Evolutionary conservation across 2,329 filamentous ascomycete species (phyloP), one percentile per base, ranked within the genome.

Genomic region (Neophaeococcomyces mojaviensis): DNA sequence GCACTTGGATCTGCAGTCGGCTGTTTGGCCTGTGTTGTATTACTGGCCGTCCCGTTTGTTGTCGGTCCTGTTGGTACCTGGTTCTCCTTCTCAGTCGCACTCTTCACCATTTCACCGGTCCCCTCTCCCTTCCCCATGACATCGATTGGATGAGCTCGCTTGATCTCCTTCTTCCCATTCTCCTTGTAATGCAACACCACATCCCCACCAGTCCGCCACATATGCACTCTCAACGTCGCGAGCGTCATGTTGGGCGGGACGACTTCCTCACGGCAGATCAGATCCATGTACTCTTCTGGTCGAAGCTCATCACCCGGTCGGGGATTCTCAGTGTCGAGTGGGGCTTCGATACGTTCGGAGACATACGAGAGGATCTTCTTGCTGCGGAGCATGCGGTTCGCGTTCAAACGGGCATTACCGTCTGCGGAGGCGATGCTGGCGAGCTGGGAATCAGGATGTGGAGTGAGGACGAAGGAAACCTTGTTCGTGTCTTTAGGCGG

Each of bases 151-250:
- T 56, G 55, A 19, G 55, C 50, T 37, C 54, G 18, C 22, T 37
- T 47, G 26, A 71, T 67, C 44, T 64, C 59, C 49, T 87, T 90
- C 59, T 79, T 81, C n/a, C 88, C 89, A 58, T 96, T 98, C 42
- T 85, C 76, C 61, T 89, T 94, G 73, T 98, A 98, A 60, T 88
- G 79, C 40, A 98, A 72, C 44, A 94, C 68, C 53, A 98, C 85
- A 66, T 98, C 92, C 58, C 85, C 89, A n/a, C 88, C 88, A 35
- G 86, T 88, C 58, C 94, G 88, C 92, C 92, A 98, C 44, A 97
- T 74, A 61, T 95, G 88, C 2, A 88, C 84, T 26, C 90, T 82
- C 35, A 98, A 81, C 0, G 89, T 96, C 3, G 88, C 88, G n/a
- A 98, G 77, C 30, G 85, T 97, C 84, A 95, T 96, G 26, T 82